Percentiles rank a stretch among this genome's conserved stretches.
These are phyloP conservation scores for Yamadazyma sp. DNA, from an alignment of 1,139 yeast species.

Conservation along the genomic window DNA sequence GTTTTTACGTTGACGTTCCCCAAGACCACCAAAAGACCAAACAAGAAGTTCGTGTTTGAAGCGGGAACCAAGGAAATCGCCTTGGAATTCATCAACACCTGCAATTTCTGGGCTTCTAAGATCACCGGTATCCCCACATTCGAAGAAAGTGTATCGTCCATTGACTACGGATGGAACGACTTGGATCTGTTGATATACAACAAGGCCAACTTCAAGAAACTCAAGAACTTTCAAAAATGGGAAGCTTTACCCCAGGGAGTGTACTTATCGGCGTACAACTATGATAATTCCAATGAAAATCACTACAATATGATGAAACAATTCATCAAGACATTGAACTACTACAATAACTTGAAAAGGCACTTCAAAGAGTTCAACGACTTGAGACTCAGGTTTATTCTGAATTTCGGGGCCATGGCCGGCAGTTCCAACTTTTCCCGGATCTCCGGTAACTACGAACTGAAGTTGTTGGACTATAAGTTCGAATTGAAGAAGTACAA, in stretches of 20 bases:
- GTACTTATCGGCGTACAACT: slow-evolving; percentile 37
- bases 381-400: slow-evolving; percentile 31
- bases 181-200: slow-evolving; percentile 37
- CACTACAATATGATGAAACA: slow-evolving; percentile 50
- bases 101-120: slow-evolving; percentile 90
- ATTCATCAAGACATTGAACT: slow-evolving; percentile 43
- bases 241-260: slow-evolving; percentile 44
- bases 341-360: slow-evolving; percentile 42
- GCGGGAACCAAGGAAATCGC: slow-evolving; percentile 74
- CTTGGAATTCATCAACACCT: slow-evolving; percentile 66
- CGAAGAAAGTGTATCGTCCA: slow-evolving; percentile 62
- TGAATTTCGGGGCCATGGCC: slow-evolving; percentile 27
- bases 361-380: slow-evolving; percentile 37
- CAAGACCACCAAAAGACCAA: slow-evolving; percentile 28
- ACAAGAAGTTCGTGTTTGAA: slow-evolving; percentile 46
- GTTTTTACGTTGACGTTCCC: slow-evolving; percentile 45
- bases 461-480: slow-evolving; percentile 42
- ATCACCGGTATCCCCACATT: slow-evolving; percentile 74
- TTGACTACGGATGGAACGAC: slow-evolving; percentile 81
- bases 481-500: slow-evolving; percentile 46
- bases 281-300: slow-evolving; percentile 23
- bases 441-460: slow-evolving; percentile 39
- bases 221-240: slow-evolving; percentile 39
- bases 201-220: slow-evolving; percentile 35
- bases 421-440: slow-evolving; percentile 36